phyloP scores from a whole-genome alignment of 768 basidiomycete genomes.

The Boletus edulis region DNA sequence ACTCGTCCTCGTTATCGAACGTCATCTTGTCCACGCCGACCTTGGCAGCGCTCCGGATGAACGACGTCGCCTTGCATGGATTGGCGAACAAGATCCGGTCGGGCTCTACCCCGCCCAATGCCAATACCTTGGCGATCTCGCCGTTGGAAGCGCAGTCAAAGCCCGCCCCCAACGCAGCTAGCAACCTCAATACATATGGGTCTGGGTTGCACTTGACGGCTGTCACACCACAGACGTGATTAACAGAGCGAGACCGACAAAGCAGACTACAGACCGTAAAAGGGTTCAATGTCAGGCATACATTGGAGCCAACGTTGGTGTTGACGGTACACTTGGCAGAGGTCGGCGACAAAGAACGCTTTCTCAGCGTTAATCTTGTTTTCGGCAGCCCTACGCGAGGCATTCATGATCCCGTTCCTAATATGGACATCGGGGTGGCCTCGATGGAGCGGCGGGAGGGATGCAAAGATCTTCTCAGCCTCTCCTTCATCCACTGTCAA shows the following conservation, averaged over 20 bases:
- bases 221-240: slow-evolving; percentile 34
- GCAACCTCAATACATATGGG: slow-evolving; percentile 86
- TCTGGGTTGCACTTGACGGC: slow-evolving; percentile 99
- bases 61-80: slow-evolving; percentile 96
- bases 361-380: slow-evolving; percentile 77
- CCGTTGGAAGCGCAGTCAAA: slow-evolving; percentile 98
- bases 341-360: slow-evolving; percentile 96
- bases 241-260: slow-evolving; percentile 21
- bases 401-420: slow-evolving; percentile 71
- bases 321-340: slow-evolving; percentile 82
- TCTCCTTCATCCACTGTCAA: slow-evolving; percentile 32
- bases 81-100: slow-evolving; percentile 95
- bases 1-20: slow-evolving; percentile 96
- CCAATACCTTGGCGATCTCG: slow-evolving; percentile 82
- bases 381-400: slow-evolving; percentile 47
- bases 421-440: slow-evolving; percentile 77
- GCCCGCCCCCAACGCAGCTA: slow-evolving; percentile 86
- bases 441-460: slow-evolving; percentile 61
- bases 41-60: slow-evolving; percentile 81
- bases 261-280: slow-evolving; percentile 67
- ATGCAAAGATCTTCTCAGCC: slow-evolving; percentile 52
- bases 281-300: slow-evolving; percentile 87
- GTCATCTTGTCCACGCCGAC: slow-evolving; percentile 91
- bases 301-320: slow-evolving; percentile 76
- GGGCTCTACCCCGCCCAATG: slow-evolving; percentile 70